A percentile compares a stretch with the other conserved stretches of the same genome.
phyloP scores from a whole-genome alignment of 2,329 filamentous ascomycete genomes.

The Diaporthe citrichinensis region DNA sequence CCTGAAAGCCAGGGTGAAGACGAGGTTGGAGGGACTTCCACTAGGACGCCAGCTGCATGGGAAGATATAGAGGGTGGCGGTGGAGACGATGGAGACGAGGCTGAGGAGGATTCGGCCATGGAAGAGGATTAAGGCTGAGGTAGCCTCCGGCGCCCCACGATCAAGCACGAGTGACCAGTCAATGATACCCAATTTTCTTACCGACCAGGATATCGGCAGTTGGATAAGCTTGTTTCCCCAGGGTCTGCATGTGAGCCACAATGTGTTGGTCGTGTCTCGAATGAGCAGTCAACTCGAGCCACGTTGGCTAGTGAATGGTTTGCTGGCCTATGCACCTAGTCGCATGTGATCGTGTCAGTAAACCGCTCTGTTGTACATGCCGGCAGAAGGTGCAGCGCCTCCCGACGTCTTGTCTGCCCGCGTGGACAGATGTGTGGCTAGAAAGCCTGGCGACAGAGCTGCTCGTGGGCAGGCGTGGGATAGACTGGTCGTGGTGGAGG shows the following conservation, averaged over 20 bases:
- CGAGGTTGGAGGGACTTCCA: neutral
- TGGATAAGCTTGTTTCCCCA: neutral
- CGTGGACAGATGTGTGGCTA: conserved; percentile 8
- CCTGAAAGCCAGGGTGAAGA: conserved; percentile 19
- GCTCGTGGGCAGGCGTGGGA: neutral
- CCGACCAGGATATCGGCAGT: neutral
- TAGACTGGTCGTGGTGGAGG: neutral
- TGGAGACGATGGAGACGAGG: conserved; percentile 43
- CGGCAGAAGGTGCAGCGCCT: neutral
- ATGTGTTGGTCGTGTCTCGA: neutral
- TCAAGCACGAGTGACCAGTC: neutral
- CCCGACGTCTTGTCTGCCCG: neutral
- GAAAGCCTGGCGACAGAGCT: neutral
- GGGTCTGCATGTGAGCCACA: neutral
- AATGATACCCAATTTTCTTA: conserved; percentile 38
- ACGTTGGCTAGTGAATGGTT: neutral
- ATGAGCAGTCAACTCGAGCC: neutral
- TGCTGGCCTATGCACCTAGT: too few relatives aligned
- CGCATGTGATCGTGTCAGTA: conserved; percentile 4
- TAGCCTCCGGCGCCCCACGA: neutral
- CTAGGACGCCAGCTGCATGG: conserved; percentile 20
- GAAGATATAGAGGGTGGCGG: conserved; percentile 37
- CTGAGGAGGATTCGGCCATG: conserved; percentile 43
- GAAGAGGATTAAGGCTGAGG: conserved; percentile 42
- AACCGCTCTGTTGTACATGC: neutral